phyloP scores from a whole-genome alignment of 768 basidiomycete species.

The Boletus pseudo-olivaceus region DNA sequence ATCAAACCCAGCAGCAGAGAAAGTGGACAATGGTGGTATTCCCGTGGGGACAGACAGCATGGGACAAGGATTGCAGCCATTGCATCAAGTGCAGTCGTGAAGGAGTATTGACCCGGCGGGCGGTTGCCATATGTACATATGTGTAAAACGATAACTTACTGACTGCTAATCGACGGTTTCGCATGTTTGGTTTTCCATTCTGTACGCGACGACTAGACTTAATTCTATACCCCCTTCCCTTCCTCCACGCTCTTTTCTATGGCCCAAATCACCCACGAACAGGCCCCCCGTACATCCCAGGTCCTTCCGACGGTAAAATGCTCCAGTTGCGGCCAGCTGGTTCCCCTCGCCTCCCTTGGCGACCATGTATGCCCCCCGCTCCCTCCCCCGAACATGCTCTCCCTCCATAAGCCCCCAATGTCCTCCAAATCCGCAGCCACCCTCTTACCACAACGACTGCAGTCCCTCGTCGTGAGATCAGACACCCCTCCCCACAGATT shows the following conservation, averaged over 20 bases:
- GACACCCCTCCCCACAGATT: conserved; percentile 6
- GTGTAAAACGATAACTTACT: conserved; percentile 4
- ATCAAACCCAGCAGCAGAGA: conserved; percentile 5
- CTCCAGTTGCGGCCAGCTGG: conserved; percentile 66
- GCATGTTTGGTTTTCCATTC: background rate
- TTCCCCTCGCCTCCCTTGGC: conserved; percentile 69
- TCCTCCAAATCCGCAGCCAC: conserved; percentile 41
- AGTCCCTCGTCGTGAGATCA: conserved; percentile 39
- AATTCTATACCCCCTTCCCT: conserved; percentile 26
- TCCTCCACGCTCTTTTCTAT: conserved; percentile 23
- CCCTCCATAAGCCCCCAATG: conserved; percentile 31
- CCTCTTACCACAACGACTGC: conserved; percentile 49
- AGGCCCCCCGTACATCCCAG: conserved; percentile 46
- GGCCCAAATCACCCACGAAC: conserved; percentile 18
- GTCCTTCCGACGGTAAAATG: conserved; percentile 82
- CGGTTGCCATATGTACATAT: conserved; percentile 17
- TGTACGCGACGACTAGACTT: conserved; percentile 9
- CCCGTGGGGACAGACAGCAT: background rate
- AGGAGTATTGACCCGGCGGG: too few relatives aligned
- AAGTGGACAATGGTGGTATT: background rate
- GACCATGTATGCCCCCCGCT: conserved; percentile 71
- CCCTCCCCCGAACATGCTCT: conserved; percentile 39
- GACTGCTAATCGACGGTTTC: conserved; percentile 12
- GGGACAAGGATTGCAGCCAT: background rate
- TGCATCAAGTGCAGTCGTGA: background rate